Percentiles rank a stretch among this genome's conserved stretches.
Evolutionary conservation across 2,329 filamentous ascomycete species (phyloP).

Genomic region (Diaporthe sp.): DNA sequence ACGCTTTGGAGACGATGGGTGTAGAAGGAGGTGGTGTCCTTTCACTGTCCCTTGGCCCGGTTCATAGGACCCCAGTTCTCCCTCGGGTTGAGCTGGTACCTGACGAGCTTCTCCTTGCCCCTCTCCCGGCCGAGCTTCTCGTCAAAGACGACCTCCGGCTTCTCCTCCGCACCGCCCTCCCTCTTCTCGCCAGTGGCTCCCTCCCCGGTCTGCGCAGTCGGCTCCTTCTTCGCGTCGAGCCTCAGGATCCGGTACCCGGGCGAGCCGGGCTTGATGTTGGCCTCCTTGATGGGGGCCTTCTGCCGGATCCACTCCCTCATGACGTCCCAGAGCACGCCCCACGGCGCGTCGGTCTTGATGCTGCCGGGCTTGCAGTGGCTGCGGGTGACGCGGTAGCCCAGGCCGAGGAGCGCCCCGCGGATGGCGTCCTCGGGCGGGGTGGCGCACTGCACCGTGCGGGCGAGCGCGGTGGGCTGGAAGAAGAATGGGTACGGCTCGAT

Average conservation of each 20-base stretch:
- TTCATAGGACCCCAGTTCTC: slow-evolving; percentile 94
- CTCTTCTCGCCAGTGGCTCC: slow-evolving; percentile 40
- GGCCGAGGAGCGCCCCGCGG: slow-evolving; percentile 82
- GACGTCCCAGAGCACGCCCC: slow-evolving; percentile 90
- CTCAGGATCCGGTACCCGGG: slow-evolving; percentile 79
- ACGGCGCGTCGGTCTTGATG: slow-evolving; percentile 94
- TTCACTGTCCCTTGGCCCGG: slow-evolving; percentile 58
- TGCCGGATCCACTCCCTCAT: slow-evolving; percentile 94
- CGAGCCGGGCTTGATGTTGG: slow-evolving; percentile 76
- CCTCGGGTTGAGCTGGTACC: slow-evolving; percentile 91
- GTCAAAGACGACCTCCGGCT: slow-evolving; percentile 75
- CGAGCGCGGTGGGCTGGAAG: slow-evolving; percentile 80
- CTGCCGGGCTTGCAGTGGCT: slow-evolving; percentile 92
- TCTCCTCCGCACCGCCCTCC: slow-evolving; percentile 47
- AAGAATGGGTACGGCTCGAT: slow-evolving; percentile 88
- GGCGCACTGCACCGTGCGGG: slow-evolving; percentile 82
- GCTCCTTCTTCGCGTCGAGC: slow-evolving; percentile 53
- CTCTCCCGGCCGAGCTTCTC: slow-evolving; percentile 81
- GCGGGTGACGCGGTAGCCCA: slow-evolving; percentile 86
- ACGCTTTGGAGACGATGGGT: background rate
- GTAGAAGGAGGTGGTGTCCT: background rate
- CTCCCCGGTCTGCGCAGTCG: slow-evolving; percentile 50
- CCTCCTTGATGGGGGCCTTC: slow-evolving; percentile 81
- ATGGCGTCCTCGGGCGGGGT: slow-evolving; percentile 85
- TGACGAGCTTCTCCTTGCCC: slow-evolving; percentile 76